Evolutionary conservation across 176 grass and related monocot genomes (phyloP).

Genomic region (Aegilops speltoides): DNA sequence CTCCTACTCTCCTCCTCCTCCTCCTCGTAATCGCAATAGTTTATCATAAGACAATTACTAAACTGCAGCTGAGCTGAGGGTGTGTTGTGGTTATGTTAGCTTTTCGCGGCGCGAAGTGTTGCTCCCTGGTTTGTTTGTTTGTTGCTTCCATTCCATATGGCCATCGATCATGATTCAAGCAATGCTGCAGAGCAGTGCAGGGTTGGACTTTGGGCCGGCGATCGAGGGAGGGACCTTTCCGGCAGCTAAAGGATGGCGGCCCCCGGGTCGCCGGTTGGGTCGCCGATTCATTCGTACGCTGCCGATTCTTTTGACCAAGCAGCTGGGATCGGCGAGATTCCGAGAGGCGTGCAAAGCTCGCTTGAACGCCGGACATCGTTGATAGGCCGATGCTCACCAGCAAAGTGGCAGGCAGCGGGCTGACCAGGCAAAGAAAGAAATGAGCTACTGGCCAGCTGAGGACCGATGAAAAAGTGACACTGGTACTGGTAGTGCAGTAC

Average conservation of each 20-base stretch:
- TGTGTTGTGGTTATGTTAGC: neutral
- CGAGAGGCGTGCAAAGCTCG: neutral
- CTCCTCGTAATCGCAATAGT: conserved; percentile 11
- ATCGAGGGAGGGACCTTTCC: conserved; percentile 5
- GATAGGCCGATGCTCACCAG: neutral
- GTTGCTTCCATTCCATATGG: neutral
- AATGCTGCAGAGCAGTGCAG: neutral
- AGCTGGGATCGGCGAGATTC: neutral
- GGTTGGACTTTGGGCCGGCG: neutral
- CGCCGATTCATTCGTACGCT: neutral
- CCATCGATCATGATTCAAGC: neutral
- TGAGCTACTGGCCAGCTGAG: no score
- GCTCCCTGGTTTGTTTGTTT: neutral
- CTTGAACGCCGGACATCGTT: neutral
- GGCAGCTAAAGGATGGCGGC: conserved; percentile 32
- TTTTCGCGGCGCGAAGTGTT: conserved; percentile 33
- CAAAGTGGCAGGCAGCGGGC: neutral
- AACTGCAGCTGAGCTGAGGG: neutral
- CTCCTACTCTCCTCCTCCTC: neutral
- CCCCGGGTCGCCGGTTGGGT: neutral
- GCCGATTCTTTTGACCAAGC: neutral
- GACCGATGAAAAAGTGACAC: neutral
- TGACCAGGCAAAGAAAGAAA: neutral
- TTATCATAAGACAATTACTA: neutral
- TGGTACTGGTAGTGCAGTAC: no score